A percentile compares a stretch with the other conserved stretches of the same genome.
These are phyloP conservation scores for Malus hybrid DNA, from an alignment of 331 rosid genomes.

Conservation along the genomic window DNA sequence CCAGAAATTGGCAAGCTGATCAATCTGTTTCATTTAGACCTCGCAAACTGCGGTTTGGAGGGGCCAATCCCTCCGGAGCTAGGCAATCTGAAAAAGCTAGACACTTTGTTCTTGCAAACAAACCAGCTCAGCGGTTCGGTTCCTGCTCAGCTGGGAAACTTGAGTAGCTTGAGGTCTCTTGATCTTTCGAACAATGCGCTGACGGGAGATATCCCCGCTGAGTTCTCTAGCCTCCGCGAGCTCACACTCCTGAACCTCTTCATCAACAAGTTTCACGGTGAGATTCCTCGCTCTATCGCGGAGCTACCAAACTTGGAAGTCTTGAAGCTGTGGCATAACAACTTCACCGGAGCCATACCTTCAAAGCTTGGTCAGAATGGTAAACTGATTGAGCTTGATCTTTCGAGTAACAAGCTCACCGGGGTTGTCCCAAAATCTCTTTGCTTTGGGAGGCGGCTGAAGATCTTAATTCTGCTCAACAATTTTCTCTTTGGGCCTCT, in stretches of 20 bases:
- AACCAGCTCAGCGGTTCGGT: conserved; percentile 63
- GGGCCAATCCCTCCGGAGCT: conserved; percentile 75
- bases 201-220: conserved; percentile 64
- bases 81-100: conserved; percentile 55
- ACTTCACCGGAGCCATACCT: conserved; percentile 77
- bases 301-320: conserved; percentile 65
- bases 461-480: conserved; percentile 57
- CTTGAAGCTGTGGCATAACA: conserved; percentile 74
- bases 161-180: conserved; percentile 50
- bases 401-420: conserved; percentile 84
- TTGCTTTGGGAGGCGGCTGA: conserved; percentile 54
- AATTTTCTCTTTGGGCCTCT: conserved; percentile 87
- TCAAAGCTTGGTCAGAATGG: conserved; percentile 72
- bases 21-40: conserved; percentile 61
- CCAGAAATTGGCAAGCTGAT: conserved; percentile 46
- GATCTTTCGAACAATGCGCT: conserved; percentile 85
- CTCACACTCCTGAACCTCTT: conserved; percentile 70
- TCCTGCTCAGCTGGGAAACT: conserved; percentile 63
- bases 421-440: conserved; percentile 66
- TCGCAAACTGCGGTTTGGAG: conserved; percentile 60
- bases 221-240: conserved; percentile 55
- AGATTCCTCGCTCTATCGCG: conserved; percentile 58
- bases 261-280: conserved; percentile 83
- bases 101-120: conserved; percentile 74
- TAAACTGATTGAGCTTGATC: conserved; percentile 52